Evolutionary conservation across 2,329 filamentous ascomycete genomes (phyloP).

Genomic region (Thelonectria blattea): DNA sequence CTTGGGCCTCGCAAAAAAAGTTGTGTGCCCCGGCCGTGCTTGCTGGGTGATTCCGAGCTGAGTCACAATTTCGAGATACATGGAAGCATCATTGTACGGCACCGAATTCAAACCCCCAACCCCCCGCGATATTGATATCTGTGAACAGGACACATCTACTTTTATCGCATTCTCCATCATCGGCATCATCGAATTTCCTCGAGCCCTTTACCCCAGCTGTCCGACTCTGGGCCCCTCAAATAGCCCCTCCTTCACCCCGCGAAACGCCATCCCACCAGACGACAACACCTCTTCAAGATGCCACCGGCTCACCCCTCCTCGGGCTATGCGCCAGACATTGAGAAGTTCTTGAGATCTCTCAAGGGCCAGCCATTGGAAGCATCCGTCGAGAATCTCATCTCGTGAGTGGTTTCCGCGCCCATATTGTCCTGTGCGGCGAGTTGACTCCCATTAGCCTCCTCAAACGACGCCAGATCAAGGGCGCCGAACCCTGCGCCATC

Average conservation of each 20-base stretch:
- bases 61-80: slow-evolving; percentile 31
- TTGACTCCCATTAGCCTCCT: slow-evolving; percentile 66
- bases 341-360: slow-evolving; percentile 79
- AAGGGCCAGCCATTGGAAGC: slow-evolving; percentile 78
- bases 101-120: slow-evolving; percentile 19
- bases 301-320: slow-evolving; percentile 39
- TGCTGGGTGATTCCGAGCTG: slow-evolving; percentile 16
- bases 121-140: slow-evolving; percentile 14
- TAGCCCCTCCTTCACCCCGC: slow-evolving; percentile 22
- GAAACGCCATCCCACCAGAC: slow-evolving; percentile 25
- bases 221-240: slow-evolving; percentile 3
- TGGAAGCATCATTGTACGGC: slow-evolving; percentile 19
- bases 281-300: slow-evolving; percentile 37
- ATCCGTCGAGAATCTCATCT: slow-evolving; percentile 82
- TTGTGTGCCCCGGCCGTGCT: slow-evolving; percentile 2
- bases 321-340: slow-evolving; percentile 70
- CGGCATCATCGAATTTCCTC: not conserved
- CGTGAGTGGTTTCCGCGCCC: slow-evolving; percentile 59
- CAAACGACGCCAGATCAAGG: slow-evolving; percentile 87
- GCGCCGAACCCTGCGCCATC: slow-evolving; percentile 86
- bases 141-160: not conserved
- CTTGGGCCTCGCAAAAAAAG: slow-evolving; percentile 38
- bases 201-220: not conserved
- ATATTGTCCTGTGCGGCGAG: not conserved
- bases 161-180: not conserved